These are phyloP conservation scores for Eimeria praecox DNA, from an alignment of 169 alveolate species.

Conservation along the genomic window DNA sequence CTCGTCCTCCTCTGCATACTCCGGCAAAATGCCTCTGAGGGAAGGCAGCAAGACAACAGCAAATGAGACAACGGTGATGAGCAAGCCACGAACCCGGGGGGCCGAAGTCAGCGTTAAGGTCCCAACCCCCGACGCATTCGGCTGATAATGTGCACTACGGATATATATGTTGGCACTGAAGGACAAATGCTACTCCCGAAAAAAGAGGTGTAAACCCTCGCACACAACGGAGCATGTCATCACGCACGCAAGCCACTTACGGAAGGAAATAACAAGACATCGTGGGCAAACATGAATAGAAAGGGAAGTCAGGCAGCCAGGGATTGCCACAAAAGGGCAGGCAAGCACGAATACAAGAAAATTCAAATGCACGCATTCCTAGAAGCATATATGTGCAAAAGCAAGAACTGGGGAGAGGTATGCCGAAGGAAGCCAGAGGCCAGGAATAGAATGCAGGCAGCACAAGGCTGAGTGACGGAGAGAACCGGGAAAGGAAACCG, in stretches of 20 bases:
- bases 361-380: background rate
- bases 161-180: background rate
- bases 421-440: background rate
- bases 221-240: background rate
- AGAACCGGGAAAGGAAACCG: background rate
- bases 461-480: background rate
- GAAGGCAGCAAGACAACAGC: background rate
- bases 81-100: background rate
- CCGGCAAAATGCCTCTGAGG: slow-evolving; percentile 61
- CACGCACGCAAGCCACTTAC: background rate
- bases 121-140: background rate
- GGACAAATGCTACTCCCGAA: background rate
- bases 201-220: background rate
- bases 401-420: background rate
- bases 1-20: slow-evolving; percentile 67
- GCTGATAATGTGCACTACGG: background rate
- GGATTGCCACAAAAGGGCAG: background rate
- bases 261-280: background rate
- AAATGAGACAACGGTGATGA: background rate
- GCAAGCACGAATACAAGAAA: too few relatives aligned
- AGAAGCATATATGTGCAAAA: background rate
- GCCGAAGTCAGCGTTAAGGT: background rate
- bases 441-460: background rate
- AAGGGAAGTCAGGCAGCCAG: background rate
- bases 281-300: background rate